Base-by-base conservation (phyloP, 75 land plant genomes). In the Pinus taeda region DNA sequence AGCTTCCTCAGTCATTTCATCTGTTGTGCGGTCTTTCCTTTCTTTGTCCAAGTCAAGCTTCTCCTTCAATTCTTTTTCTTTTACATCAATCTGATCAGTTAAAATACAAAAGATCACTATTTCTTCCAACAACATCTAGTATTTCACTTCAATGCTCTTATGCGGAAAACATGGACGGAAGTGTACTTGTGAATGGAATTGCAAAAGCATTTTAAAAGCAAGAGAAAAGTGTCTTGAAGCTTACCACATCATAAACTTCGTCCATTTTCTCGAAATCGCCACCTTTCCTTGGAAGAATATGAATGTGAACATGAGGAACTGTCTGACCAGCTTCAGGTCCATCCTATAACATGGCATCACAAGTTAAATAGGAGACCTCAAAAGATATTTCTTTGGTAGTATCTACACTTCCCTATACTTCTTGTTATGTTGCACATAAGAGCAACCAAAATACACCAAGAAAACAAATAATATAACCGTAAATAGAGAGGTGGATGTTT, bases 251-350 rank as follows among this genome's bases (percentile, higher is more conserved):
- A 82, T 96, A 93, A 21, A 95, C 87, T 59, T 94, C 97, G 80
- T 96, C 98, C 75, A 87, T 94, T 11, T 88, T 93, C 82, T 89
- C 87, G 78, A 95, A 95, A 76, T 93, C 98, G 20, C 88, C 89
- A 67, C 11, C 74, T 80, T 84, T 95, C 75, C 99, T 80, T 4
- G 99, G 99, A 49, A 97, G 79, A 63, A 97, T 89, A 78, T 97
- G 99, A 36, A 97, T 82, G 79, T 97, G 99, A 12, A 97, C 98
- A 91, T 97, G 99, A 20, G 98, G 93, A 37, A 97, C 99, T 22
- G 98, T 92, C 36, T 97, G 99, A 14, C 99, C 99, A 29, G 99
- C 92, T 77, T 97, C 85, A 21, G 93, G 91, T 14, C 99, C 99
- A 90, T 97, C 98, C 98, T 97, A 86, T 29, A 21, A 70, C 36